Conservation (phyloP, 2,329 filamentous ascomycete genomes). For the Pseudogymnoascus sp. region DNA sequence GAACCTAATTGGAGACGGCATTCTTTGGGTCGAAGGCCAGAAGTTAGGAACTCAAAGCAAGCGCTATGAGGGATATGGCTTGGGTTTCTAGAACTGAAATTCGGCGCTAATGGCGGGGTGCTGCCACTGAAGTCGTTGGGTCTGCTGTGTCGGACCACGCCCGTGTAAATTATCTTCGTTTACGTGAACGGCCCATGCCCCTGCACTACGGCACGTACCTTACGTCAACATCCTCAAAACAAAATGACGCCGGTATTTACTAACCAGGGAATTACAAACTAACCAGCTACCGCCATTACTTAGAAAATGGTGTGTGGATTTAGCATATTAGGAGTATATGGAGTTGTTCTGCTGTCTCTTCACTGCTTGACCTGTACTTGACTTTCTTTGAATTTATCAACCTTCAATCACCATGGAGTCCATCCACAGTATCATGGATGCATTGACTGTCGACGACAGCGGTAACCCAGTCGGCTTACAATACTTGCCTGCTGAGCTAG, state of each 20-base stretch:
- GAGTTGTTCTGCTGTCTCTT: not conserved
- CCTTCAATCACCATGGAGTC: not conserved
- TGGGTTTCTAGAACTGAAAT: not conserved
- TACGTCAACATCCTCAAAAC: not conserved
- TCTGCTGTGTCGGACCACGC: not conserved
- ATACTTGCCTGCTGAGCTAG: slow-evolving; percentile 20
- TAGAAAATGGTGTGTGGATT: not conserved
- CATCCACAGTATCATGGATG: not conserved
- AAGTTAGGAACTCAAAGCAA: not conserved
- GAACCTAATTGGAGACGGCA: slow-evolving; percentile 8
- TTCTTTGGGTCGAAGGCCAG: not conserved
- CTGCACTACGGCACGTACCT: not conserved
- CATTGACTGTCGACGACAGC: not conserved
- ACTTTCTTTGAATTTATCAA: not conserved
- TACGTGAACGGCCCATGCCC: slow-evolving; percentile 2
- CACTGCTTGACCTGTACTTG: not conserved
- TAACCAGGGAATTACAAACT: not conserved
- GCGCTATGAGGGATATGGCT: not conserved
- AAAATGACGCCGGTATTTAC: not conserved
- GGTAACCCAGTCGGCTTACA: not conserved
- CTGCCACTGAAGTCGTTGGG: not conserved
- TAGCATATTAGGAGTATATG: not conserved
- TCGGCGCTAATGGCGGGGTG: slow-evolving; percentile 2
- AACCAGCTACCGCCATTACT: not conserved
- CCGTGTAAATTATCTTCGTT: slow-evolving; percentile 4